Base-by-base conservation (phyloP, 768 basidiomycete genomes). In the Lanmaoa rubissima region DNA sequence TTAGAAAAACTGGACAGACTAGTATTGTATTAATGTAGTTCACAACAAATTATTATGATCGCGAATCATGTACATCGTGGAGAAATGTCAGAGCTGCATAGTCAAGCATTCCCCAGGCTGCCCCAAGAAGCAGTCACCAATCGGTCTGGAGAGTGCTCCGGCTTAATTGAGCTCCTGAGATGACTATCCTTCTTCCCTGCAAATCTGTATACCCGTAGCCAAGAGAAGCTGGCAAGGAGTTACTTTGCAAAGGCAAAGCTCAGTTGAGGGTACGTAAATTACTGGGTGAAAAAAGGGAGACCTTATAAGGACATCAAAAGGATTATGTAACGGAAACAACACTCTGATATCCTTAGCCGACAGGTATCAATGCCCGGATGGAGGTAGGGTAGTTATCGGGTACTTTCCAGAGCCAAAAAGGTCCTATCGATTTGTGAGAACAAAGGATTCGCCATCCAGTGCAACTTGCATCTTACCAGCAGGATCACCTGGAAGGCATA, bases 381-480 rank as follows among this genome's bases (percentile, higher is more conserved):
- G 75, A 64, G 7, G 68, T 64, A 14, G 74, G 65, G 63, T 68
- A 65, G 50, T 74, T 66, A 11, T 78, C 75, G 17, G 70, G 71
- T 44, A 81, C 80, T 69, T 86, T 86, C 79, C 83, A 86, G 61
- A 88, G 75, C 87, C 86, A 88, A 65, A 87, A 88, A 3, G 87
- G 86, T 42, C 86, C 86, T 87, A 60, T 46, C 41, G 17, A 32
- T 40, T 34, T 12, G 19, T 59, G 16, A 42, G 47, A 9, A 57
- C 44, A 13, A 1, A 7, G 12, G 2, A 10, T 9, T 24, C 12
- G 5, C 13, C 14, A 19, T 31, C 9, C 19, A 4, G 2, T 11
- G 12, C 32, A 45, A n/a, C 17, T 42, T 35, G 17, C 28, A 39
- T 58, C 81, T 60, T 67, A 88, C 86, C 87, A 49, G 79, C 82